Percentiles rank a stretch among this genome's conserved stretches.
phyloP scores from a whole-genome alignment of 495 filamentous ascomycete species.

The Penicillium crystallinum region DNA sequence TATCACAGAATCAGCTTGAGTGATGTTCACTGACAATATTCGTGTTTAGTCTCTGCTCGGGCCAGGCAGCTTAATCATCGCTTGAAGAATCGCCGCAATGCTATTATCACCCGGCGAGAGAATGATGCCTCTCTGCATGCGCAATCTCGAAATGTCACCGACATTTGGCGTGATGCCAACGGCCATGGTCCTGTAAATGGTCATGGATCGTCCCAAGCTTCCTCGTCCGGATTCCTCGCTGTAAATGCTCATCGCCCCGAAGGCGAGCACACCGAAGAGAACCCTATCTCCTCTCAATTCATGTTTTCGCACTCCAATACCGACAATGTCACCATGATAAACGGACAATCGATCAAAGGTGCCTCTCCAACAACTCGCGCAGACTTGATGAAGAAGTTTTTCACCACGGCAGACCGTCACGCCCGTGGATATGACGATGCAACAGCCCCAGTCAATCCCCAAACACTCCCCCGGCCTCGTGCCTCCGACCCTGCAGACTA shows the following conservation, averaged over 20 bases:
- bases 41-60: slow-evolving; percentile 58
- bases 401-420: slow-evolving; percentile 50
- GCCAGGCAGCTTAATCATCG: slow-evolving; percentile 80
- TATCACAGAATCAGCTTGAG: neutral
- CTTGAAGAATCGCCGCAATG: slow-evolving; percentile 66
- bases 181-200: slow-evolving; percentile 26
- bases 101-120: slow-evolving; percentile 58
- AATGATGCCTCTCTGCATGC: slow-evolving; percentile 40
- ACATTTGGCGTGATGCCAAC: slow-evolving; percentile 36
- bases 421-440: slow-evolving; percentile 34
- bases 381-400: slow-evolving; percentile 54
- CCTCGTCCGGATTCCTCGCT: slow-evolving; percentile 51
- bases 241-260: slow-evolving; percentile 47
- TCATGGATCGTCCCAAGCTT: slow-evolving; percentile 23
- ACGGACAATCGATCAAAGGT: slow-evolving; percentile 46
- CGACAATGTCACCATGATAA: slow-evolving; percentile 46
- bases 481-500: slow-evolving; percentile 37
- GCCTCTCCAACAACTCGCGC: slow-evolving; percentile 49
- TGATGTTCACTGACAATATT: slow-evolving; percentile 5
- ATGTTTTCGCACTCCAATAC: slow-evolving; percentile 42
- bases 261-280: slow-evolving; percentile 31
- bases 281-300: slow-evolving; percentile 33
- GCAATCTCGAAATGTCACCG: slow-evolving; percentile 28
- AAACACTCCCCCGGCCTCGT: slow-evolving; percentile 31
- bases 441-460: slow-evolving; percentile 21